These are phyloP conservation scores for Puccinia coronata DNA, from an alignment of 1,284 basidiomycete species.

Conservation along the genomic window DNA sequence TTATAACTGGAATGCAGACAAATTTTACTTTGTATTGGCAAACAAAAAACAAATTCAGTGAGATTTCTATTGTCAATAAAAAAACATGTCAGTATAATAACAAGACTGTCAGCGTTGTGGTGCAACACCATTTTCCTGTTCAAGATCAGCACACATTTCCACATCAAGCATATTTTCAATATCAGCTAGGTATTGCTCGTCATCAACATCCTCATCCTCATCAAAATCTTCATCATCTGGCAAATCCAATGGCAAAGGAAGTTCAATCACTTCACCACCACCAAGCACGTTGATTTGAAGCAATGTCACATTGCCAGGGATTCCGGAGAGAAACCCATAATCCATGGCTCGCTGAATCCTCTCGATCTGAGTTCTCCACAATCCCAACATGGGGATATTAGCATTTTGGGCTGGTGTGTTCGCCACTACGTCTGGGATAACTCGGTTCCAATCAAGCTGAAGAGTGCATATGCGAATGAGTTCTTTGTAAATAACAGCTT, in stretches of 20 bases:
- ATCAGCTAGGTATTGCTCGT: background rate
- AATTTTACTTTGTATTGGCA: too few species aligned
- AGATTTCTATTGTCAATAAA: too few species aligned
- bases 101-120: too few species aligned
- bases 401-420: background rate
- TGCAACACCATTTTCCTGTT: background rate
- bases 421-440: background rate
- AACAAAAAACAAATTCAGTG: too few species aligned
- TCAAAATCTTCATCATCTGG: background rate
- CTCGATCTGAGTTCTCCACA: background rate
- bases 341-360: background rate
- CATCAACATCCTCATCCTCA: background rate
- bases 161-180: background rate
- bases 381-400: background rate
- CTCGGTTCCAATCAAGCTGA: background rate
- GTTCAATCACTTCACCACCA: background rate
- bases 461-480: background rate
- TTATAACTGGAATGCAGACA: too few species aligned
- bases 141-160: background rate
- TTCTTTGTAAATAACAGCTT: background rate
- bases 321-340: background rate
- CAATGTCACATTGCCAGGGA: background rate
- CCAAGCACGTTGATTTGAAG: background rate
- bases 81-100: too few species aligned
- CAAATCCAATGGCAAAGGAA: too few species aligned